Percentiles rank a stretch among this genome's conserved stretches.
Evolutionary conservation across 371 early-diverging fungal genomes (phyloP).

Genomic region (Dichotomocladium elegans): DNA sequence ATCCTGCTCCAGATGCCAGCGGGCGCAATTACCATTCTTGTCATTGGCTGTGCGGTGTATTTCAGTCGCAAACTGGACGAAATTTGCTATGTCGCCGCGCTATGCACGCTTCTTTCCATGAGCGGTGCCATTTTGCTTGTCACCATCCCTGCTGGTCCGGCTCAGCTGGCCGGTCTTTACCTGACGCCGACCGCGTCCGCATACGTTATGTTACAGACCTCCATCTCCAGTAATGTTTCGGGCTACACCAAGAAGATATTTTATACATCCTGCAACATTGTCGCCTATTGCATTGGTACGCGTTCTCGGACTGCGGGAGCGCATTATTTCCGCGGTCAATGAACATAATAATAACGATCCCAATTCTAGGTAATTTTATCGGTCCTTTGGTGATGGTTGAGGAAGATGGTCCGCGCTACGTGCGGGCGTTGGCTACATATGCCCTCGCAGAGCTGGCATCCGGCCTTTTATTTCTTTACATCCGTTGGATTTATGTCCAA

Average conservation of each 20-base stretch:
- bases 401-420: constrained; percentile 12
- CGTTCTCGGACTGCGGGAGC: no score
- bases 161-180: neutral
- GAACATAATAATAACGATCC: no score
- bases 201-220: neutral
- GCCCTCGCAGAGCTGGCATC: constrained; percentile 22
- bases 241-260: constrained; percentile 24
- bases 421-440: constrained; percentile 16
- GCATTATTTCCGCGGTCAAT: no score
- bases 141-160: neutral
- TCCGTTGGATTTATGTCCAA: constrained; percentile 1
- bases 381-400: constrained; percentile 20
- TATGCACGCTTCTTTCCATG: constrained; percentile 1
- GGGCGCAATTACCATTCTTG: constrained; percentile 14
- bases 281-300: constrained; percentile 10
- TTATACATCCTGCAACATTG: neutral
- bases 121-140: constrained; percentile 1
- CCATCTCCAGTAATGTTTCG: neutral
- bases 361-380: constrained; percentile 11
- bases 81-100: neutral
- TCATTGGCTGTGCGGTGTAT: constrained; percentile 10
- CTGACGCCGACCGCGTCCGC: neutral
- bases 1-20: constrained; percentile 20
- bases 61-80: constrained; percentile 5
- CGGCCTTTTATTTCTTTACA: constrained; percentile 13